Base-by-base conservation (phyloP, 257 asterid species). In the Linaria vulgaris region DNA sequence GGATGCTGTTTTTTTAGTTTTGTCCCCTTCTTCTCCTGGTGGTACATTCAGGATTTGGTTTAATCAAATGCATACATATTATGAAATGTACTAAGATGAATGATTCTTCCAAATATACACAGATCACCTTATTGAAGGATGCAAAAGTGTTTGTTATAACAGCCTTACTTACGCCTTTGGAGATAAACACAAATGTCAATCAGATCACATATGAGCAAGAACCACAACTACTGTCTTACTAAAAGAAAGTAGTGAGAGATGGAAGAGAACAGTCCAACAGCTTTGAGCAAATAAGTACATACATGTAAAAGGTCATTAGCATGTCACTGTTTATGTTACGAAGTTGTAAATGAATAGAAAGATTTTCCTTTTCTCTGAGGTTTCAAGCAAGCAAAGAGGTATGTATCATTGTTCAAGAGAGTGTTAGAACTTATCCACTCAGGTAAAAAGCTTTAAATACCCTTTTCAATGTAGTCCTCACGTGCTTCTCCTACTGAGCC, bases 21-120 rank as follows among this genome's bases (percentile, higher is more conserved):
- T 22, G 59, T 46, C 63, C 34, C 52, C 25, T 31, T 11, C 19
- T 53, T 13, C 45, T 38, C 13, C 19, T 60, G 38, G 46, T n/a
- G n/a, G 31, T 59, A 48, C 11, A 51, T 59, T 52, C n/a, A 31
- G 61, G 57, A 51, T 66, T 51, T 43, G 38, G 22, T 31, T 11
- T n/a, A 67, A 71, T 59, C 47, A 30, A 63, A 60, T 34, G 53
- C 60, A 46, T 59, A 20, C 60, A 46, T 59, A 20, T 44, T 49
- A 64, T 20, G 53, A 38, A 48, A 45, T 59, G 37, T 19, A 52
- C 21, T 64, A 23, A 56, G 57, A 63, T 46, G 47, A 23, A 69
- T 48, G 34, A 17, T 38, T 61, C 58, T 23, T 66, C 59, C 14
- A 17, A 15, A 65, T 57, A 44, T 61, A 51, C 68, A 61, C 51